Evolutionary conservation across 2,329 filamentous ascomycete genomes (phyloP).

Genomic region (Cadophora luteo-olivacea): DNA sequence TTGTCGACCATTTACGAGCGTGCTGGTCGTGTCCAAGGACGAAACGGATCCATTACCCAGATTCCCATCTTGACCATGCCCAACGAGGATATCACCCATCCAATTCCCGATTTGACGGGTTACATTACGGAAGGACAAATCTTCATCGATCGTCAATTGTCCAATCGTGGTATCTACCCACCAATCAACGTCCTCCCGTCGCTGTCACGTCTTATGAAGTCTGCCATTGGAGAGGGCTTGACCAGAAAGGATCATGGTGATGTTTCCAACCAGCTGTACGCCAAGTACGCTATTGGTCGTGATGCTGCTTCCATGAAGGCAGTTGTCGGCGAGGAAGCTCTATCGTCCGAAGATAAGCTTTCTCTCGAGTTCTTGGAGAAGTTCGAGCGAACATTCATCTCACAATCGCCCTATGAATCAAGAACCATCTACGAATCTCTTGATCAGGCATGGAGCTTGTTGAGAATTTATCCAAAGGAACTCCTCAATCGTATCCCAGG

Average conservation of each 20-base stretch:
- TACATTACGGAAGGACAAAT: constrained; percentile 99
- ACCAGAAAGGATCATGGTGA: constrained; percentile 97
- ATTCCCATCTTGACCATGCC: constrained; percentile 99
- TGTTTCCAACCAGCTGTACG: constrained; percentile 99
- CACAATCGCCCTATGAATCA: constrained; percentile 90
- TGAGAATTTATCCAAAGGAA: constrained; percentile 98
- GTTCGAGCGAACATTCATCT: constrained; percentile 95
- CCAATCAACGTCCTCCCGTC: constrained; percentile 99
- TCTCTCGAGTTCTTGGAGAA: constrained; percentile 98
- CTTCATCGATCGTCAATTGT: constrained; percentile 89
- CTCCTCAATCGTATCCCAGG: constrained; percentile 92
- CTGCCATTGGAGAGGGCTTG: constrained; percentile 96
- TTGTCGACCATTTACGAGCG: constrained; percentile 99
- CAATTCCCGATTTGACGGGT: constrained; percentile 96
- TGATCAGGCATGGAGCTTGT: constrained; percentile 93
- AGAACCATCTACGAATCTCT: constrained; percentile 92
- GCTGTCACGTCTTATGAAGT: constrained; percentile 99
- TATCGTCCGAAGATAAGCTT: constrained; percentile 95
- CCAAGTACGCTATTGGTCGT: constrained; percentile 99
- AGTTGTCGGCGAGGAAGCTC: constrained; percentile 95
- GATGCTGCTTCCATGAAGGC: constrained; percentile 99
- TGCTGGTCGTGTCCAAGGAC: constrained; percentile 94
- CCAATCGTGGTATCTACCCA: constrained; percentile 98
- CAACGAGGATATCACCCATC: constrained; percentile 99
- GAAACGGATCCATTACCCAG: constrained; percentile 98